Conservation (phyloP, 352 stramenopile species). For the Pythium aristosporum region DNA sequence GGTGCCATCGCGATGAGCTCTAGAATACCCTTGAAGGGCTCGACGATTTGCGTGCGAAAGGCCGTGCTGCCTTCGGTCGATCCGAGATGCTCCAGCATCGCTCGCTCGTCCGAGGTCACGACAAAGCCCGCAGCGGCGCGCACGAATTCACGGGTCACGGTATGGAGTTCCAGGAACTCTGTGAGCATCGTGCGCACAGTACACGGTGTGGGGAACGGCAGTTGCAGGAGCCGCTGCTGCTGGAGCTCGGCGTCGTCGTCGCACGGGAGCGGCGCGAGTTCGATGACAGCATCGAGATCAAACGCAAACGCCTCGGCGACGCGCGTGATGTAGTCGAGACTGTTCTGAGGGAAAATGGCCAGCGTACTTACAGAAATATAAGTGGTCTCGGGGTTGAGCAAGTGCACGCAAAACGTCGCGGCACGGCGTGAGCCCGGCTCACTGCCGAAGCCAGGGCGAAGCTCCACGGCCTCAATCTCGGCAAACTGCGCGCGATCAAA, state of each 20-base stretch:
- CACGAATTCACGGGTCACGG: constrained; percentile 55
- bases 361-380: constrained; percentile 90
- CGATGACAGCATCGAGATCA: constrained; percentile 85
- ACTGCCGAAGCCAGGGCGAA: neutral
- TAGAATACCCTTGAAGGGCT: constrained; percentile 64
- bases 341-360: constrained; percentile 79
- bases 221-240: constrained; percentile 39
- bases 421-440: neutral
- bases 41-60: constrained; percentile 81
- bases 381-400: constrained; percentile 47
- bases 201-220: constrained; percentile 89
- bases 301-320: constrained; percentile 72
- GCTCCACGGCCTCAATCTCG: constrained; percentile 15
- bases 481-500: constrained; percentile 20
- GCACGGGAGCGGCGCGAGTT: constrained; percentile 38
- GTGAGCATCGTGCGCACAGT: constrained; percentile 86
- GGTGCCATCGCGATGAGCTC: constrained; percentile 77
- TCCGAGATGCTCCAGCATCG: constrained; percentile 43
- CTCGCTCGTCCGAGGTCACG: constrained; percentile 37
- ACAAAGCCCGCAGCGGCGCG: constrained; percentile 49
- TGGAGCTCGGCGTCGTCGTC: neutral
- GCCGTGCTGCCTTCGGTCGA: constrained; percentile 71
- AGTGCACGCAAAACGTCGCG: constrained; percentile 47
- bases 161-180: constrained; percentile 89
- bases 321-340: constrained; percentile 50